Conservation (phyloP, 1,139 yeast species). For the Yamadazyma diospyri region DNA sequence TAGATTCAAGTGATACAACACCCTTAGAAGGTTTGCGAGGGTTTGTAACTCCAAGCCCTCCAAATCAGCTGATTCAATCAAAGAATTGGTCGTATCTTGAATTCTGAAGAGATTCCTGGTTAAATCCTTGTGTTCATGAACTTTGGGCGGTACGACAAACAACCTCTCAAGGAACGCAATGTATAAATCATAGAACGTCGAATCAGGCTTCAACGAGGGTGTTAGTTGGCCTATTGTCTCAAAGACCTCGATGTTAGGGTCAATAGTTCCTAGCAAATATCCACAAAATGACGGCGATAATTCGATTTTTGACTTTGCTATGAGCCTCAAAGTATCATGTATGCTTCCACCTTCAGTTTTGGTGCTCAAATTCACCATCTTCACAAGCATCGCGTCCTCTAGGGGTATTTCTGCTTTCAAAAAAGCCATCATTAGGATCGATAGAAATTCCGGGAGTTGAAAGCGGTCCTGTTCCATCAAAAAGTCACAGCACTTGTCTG, state of each 20-base stretch:
- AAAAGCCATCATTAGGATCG: conserved; percentile 18
- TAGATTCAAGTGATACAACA: conserved; percentile 6
- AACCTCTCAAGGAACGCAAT: conserved; percentile 28
- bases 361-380: conserved; percentile 19
- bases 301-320: conserved; percentile 13
- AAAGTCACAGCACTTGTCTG: conserved; percentile 9
- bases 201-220: conserved; percentile 14
- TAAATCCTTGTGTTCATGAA: conserved; percentile 34
- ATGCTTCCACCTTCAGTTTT: conserved; percentile 9
- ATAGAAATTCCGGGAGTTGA: conserved; percentile 26
- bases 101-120: conserved; percentile 31
- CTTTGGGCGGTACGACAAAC: conserved; percentile 27
- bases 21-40: conserved; percentile 2
- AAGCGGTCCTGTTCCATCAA: conserved; percentile 8
- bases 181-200: conserved; percentile 19
- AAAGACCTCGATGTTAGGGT: conserved; percentile 21
- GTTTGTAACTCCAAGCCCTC: conserved; percentile 2
- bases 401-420: conserved; percentile 7
- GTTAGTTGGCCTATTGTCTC: conserved; percentile 18
- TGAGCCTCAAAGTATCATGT: conserved; percentile 12
- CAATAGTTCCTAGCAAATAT: conserved; percentile 21
- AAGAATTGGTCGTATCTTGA: conserved; percentile 15
- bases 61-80: conserved; percentile 1
- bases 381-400: conserved; percentile 9
- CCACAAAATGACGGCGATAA: conserved; percentile 18